A percentile compares a stretch with the other conserved stretches of the same genome.
phyloP scores from a whole-genome alignment of 75 land plant species.

The Cunninghamia lanceolata region DNA sequence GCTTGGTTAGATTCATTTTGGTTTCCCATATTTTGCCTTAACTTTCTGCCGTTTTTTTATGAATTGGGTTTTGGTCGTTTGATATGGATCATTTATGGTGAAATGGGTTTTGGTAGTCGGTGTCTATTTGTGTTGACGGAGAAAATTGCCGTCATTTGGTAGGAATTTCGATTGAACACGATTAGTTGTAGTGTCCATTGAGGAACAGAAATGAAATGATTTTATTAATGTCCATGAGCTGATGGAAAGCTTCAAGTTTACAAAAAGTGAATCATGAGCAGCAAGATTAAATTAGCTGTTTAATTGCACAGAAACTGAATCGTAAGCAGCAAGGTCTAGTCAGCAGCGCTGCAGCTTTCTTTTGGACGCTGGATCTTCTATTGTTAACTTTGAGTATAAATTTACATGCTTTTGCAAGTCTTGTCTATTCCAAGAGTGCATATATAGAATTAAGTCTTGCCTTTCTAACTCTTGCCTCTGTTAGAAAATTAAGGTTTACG shows the following conservation, averaged over 20 bases:
- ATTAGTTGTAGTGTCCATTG: background rate
- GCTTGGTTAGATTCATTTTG: background rate
- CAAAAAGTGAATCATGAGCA: background rate
- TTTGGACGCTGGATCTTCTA: background rate
- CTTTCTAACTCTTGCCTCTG: too few relatives aligned
- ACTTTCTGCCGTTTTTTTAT: background rate
- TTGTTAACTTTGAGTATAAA: background rate
- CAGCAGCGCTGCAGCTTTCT: background rate
- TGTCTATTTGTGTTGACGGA: background rate
- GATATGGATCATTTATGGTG: background rate
- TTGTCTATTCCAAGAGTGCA: background rate
- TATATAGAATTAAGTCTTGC: background rate
- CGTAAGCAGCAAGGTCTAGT: background rate
- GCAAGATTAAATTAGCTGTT: background rate
- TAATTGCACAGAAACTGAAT: background rate
- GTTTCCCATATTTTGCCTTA: background rate
- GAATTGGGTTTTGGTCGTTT: background rate
- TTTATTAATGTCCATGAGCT: background rate
- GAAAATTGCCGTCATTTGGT: background rate
- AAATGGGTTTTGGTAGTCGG: background rate
- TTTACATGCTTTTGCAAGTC: background rate
- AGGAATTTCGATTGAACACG: background rate
- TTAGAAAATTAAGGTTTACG: too few relatives aligned
- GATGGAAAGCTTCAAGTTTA: background rate
- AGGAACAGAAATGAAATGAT: background rate